Base-by-base conservation (phyloP, 495 filamentous ascomycete species). In the Daldinia loculata region DNA sequence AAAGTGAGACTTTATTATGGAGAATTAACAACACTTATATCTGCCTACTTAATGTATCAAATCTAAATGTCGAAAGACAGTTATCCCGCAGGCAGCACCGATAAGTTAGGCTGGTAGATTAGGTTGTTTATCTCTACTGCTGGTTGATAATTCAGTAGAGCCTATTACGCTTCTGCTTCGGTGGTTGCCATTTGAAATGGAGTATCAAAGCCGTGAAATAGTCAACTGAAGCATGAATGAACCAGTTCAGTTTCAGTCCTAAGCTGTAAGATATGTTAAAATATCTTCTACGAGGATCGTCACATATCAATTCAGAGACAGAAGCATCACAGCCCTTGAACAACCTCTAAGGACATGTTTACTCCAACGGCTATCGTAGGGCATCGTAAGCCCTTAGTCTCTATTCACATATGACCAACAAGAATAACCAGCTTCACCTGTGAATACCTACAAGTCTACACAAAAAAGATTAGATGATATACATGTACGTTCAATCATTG, bases 401-500 rank as follows among this genome's bases (percentile, higher is more conserved):
- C 9, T 24, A 12, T 22, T 48, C 1, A 12, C 17, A 24, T 4
- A 24, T 22, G 4, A 24, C 12, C 17, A 8, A 48, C 3, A 24
- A 24, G 9, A 11, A 48, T 48, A 2, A 11, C 19, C 9, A 12
- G 4, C 8, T 19, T 48, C 43, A 24, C 19, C 11, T 24, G 9
- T 22, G 2, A 48, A 3, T 22, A 4, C 39, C n/a, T 24, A 53
- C 26, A 53, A 30, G 29, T n/a, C 51, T 17, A 30, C 34, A 53
- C 14, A 27, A 29, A 27, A 29, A 53, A 53, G 5, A n/a, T 29
- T 12, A 17, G 11, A 56, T 38, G 19, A 56, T 36, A 36, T 56
- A 43, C 12, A 82, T 86, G 83, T 86, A 83, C 82, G 84, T 74
- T 77, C 82, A 83, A 84, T 84, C 83, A 86, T 86, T 86, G 84